phyloP scores from a whole-genome alignment of 805 yeast species.

The Yamadazyma sp. region DNA sequence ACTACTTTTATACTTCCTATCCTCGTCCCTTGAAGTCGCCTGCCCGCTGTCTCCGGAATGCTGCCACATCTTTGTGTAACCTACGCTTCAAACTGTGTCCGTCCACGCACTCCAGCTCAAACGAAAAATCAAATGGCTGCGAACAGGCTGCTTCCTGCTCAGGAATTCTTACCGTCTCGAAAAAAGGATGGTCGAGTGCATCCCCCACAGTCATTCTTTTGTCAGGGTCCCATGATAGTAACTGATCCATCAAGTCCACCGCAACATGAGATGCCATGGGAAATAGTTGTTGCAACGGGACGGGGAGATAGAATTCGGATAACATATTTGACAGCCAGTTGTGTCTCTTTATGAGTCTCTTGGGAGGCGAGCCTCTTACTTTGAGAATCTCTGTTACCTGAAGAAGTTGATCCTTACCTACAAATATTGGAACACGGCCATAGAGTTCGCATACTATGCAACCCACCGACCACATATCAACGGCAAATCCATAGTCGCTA shows the following conservation, averaged over 20 bases:
- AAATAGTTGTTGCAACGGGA: constrained; percentile 52
- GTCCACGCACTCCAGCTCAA: constrained; percentile 43
- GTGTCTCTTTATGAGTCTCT: constrained; percentile 34
- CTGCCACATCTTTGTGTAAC: constrained; percentile 45
- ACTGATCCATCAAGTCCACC: constrained; percentile 48
- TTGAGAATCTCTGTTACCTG: constrained; percentile 70
- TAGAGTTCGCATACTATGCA: constrained; percentile 86
- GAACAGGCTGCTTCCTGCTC: constrained; percentile 56
- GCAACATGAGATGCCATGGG: constrained; percentile 61
- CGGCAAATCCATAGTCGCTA: constrained; percentile 54
- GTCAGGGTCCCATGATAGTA: constrained; percentile 66
- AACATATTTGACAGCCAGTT: constrained; percentile 33
- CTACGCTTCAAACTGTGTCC: constrained; percentile 44
- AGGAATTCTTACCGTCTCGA: constrained; percentile 51
- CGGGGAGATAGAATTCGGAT: constrained; percentile 39
- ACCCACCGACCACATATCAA: constrained; percentile 94
- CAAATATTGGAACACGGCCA: constrained; percentile 76
- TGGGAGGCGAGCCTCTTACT: constrained; percentile 70
- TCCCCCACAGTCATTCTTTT: constrained; percentile 54
- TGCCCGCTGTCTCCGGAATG: neutral
- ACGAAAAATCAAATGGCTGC: constrained; percentile 61
- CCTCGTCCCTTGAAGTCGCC: too few relatives aligned
- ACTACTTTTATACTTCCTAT: too few relatives aligned
- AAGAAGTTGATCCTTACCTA: constrained; percentile 68
- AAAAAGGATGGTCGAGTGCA: constrained; percentile 58